phyloP scores from a whole-genome alignment of 2,329 filamentous ascomycete species.

The Cladosporium sp. region DNA sequence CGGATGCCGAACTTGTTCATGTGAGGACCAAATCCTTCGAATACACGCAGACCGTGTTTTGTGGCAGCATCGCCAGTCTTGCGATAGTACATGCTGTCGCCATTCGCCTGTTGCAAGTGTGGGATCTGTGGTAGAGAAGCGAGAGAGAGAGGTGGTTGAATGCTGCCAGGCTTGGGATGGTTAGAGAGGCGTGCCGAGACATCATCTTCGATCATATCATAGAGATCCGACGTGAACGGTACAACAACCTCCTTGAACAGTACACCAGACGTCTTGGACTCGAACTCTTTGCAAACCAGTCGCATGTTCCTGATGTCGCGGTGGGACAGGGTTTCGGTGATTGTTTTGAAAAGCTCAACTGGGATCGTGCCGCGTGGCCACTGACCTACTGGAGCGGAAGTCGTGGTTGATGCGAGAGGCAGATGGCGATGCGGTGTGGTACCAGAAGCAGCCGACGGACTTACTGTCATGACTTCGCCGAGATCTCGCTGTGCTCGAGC shows the following conservation, averaged over 20 bases:
- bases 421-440: not conserved
- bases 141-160: not conserved
- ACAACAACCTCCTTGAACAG: constrained; percentile 67
- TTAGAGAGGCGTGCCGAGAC: constrained; percentile 29
- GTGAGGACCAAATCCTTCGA: constrained; percentile 61
- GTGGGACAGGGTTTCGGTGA: constrained; percentile 58
- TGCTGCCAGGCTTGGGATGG: constrained; percentile 32
- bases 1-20: constrained; percentile 68
- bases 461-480: not conserved
- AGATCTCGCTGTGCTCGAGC: not conserved
- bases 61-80: constrained; percentile 38
- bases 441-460: not conserved
- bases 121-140: no score
- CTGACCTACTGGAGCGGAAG: not conserved
- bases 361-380: constrained; percentile 54
- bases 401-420: not conserved
- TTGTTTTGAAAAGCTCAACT: constrained; percentile 63
- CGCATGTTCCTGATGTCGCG: constrained; percentile 63
- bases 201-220: constrained; percentile 52
- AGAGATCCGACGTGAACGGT: constrained; percentile 66
- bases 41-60: constrained; percentile 60
- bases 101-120: constrained; percentile 24
- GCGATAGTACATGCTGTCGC: constrained; percentile 42
- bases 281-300: constrained; percentile 62
- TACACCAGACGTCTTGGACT: constrained; percentile 57